Evolutionary conservation across 345 rosid genomes (phyloP), one percentile per base, ranked within the genome.

Genomic region (Arabidopsis arenosa): DNA sequence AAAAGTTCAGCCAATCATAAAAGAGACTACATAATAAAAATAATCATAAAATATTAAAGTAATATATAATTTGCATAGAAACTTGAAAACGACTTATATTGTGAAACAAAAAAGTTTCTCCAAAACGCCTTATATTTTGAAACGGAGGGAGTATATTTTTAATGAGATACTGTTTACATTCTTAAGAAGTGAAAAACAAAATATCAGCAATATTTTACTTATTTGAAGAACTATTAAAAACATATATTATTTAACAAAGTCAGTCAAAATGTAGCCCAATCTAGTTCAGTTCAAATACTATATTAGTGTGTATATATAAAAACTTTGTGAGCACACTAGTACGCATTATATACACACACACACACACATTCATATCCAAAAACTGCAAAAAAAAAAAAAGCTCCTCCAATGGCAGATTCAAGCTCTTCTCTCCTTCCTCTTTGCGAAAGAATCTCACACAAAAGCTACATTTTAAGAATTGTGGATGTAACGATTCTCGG

Each of bases 371-470:
- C 48, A 43, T 44, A 44, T 44, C 47, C 7, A 13, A 11, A 43
- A 43, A 12, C 15, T 0, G 2, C n/a, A 44, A 14, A 28, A 28
- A 28, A 28, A 28, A 28, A 28, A 28, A 52, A 36, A 52, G 47
- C 15, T 68, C 23, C 66, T 75, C 23, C 40, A 57, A 66, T 75
- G 73, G 67, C 48, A n/a, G 53, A 58, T 58, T 61, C 44, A 59
- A 60, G 10, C 26, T 60, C 63, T 51, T 52, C 52, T 49, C 32
- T 56, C 48, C 78, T 30, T 55, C 63, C 53, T 55, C 47, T 75
- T 14, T 59, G 32, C 37, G 13, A 68, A 60, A 75, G 30, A 13
- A 60, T 75, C 18, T 48, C 66, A 35, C 61, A 61, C 36, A 68
- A 39, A 36, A 75, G 54, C 63, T 48, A 14, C 40, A 6, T 30